Evolutionary conservation across 1,284 basidiomycete genomes (phyloP), one percentile per base, ranked within the genome.

Genomic region (Ganoderma sinense): DNA sequence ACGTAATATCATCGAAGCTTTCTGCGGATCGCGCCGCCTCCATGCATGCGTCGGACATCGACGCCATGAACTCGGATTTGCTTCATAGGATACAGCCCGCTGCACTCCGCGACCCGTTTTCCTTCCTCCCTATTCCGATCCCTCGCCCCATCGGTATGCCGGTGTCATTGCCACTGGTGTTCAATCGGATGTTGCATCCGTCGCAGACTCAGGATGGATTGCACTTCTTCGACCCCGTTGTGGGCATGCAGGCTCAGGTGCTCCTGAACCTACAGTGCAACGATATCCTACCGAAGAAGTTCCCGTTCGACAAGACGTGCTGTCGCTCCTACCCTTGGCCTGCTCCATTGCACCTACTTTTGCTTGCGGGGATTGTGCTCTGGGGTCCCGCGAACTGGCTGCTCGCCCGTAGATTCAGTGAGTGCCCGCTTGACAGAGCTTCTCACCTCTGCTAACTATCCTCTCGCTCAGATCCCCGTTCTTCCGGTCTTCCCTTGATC

Each of bases 1-100:
- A 89, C 56, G 84, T 91, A 31, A 79, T 89, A 14, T 71, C 84
- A 33, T 84, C 86, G 23, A 92, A 92, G 75, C 82, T 97, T 39
- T 87, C 88, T 0, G 77, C 82, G 1, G 88, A 91, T 43, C 87
- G 94, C 69, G 88, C 89, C 8, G 77, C 82, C 60, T 91, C 89
- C 13, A 94, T 97, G 84, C 86, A 87, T 64, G 85, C 88, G 33
- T 86, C 90, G 31, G 93, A 96, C 76, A 91, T 96, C 68, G 93
- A 95, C 75, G 93, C 93, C 36, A 95, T 97, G 94, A 96, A 97
- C 79, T 91, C 92, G 3, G 92, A 94, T 79, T 84, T 97, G 51
- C 84, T 84, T 66, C 92, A 94, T 76, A 88, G 93, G 55, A 86
- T 95, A 36, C 82, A 84, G 64, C 84, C 84, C 39, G 79, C 82